Conservation (phyloP, 306 rosid species). For the Ziziphus jujuba region DNA sequence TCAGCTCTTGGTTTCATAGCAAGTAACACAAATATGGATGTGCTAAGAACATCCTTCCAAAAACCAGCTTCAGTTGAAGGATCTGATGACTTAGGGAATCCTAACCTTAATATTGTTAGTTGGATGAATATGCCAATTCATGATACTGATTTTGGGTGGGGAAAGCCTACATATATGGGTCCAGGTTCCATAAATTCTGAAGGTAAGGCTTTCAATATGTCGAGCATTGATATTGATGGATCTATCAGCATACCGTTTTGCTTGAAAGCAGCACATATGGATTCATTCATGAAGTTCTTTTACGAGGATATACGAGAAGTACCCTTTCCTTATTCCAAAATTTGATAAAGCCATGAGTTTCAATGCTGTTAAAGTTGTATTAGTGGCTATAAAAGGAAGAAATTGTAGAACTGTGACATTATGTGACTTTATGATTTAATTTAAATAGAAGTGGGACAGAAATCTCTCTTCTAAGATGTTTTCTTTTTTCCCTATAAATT, state of each 20-base stretch:
- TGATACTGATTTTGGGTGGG: background rate
- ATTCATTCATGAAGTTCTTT: background rate
- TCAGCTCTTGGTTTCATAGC: background rate
- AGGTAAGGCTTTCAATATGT: background rate
- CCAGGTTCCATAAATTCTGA: background rate
- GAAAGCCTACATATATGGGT: background rate
- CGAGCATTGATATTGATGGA: background rate
- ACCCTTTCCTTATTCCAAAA: no score
- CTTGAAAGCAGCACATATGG: background rate
- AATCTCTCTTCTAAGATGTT: no score
- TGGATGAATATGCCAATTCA: background rate
- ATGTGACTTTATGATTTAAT: no score
- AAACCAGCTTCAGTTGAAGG: background rate
- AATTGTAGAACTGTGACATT: no score
- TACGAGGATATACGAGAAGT: background rate
- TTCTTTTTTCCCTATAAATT: no score
- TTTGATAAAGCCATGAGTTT: no score
- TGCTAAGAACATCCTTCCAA: background rate
- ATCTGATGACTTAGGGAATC: background rate
- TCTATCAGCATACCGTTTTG: background rate
- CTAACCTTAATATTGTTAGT: background rate
- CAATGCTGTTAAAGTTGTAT: no score
- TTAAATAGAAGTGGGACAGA: no score
- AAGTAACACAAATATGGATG: background rate
- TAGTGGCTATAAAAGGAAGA: no score